A percentile compares a stretch with the other conserved stretches of the same genome.
Conservation (phyloP, 176 grass and related monocot species). For the Otatea glauca region DNA sequence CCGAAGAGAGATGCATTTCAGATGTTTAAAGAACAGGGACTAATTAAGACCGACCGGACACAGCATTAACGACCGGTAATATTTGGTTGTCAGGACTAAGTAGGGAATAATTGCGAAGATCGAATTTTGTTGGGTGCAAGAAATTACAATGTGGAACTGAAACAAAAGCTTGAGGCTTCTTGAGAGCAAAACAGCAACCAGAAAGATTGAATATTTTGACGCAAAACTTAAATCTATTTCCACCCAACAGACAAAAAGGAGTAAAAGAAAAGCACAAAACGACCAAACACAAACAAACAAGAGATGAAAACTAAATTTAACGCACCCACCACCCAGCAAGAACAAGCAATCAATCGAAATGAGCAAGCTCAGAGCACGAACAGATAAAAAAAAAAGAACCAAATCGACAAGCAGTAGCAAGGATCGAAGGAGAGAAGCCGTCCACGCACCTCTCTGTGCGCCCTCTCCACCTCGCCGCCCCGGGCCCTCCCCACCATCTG, state of each 20-base stretch:
- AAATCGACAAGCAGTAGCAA: background rate
- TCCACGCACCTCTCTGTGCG: slow-evolving; percentile 71
- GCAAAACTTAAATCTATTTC: slow-evolving; percentile 9
- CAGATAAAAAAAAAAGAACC: slow-evolving; percentile 37
- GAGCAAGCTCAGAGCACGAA: background rate
- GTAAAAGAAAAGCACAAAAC: background rate
- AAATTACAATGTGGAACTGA: slow-evolving; percentile 11
- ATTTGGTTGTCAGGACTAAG: slow-evolving; percentile 26
- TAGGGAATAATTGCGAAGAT: background rate
- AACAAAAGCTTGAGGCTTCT: background rate
- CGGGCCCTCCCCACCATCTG: slow-evolving; percentile 57
- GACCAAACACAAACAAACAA: background rate
- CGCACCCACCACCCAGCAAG: background rate
- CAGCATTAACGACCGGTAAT: slow-evolving; percentile 28
- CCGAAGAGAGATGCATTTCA: slow-evolving; percentile 31
- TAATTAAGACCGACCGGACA: slow-evolving; percentile 40
- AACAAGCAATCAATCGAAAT: background rate
- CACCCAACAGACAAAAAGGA: background rate
- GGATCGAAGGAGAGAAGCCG: background rate
- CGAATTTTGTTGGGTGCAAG: background rate
- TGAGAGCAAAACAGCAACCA: background rate
- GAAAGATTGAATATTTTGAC: background rate
- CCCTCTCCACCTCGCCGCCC: slow-evolving; percentile 53
- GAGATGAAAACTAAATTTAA: background rate
- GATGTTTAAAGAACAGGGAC: slow-evolving; percentile 5